Percentiles rank a stretch among this genome's conserved stretches.
These are phyloP conservation scores for Phalaenopsis aphrodite DNA, from an alignment of 106 monocot genomes.

Conservation along the genomic window DNA sequence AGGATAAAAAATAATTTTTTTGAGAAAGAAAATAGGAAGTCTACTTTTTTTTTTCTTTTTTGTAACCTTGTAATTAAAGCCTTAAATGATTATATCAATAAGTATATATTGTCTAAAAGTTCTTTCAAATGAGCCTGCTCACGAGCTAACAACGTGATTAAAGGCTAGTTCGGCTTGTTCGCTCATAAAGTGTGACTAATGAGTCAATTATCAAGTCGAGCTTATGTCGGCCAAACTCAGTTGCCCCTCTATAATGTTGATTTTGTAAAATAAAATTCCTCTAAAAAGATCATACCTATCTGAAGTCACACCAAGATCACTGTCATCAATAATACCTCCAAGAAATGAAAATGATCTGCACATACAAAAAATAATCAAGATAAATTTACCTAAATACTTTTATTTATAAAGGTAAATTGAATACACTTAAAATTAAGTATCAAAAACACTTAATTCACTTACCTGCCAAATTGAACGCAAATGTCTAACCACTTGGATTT, in stretches of 20 bases:
- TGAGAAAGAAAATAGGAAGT: too few species aligned
- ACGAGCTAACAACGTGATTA: too few species aligned
- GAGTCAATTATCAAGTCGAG: too few species aligned
- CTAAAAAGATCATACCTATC: not conserved
- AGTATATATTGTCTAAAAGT: too few species aligned
- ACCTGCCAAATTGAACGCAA: not conserved
- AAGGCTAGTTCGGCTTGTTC: too few species aligned
- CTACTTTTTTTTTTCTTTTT: too few species aligned
- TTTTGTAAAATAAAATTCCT: not conserved
- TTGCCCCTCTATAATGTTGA: not conserved
- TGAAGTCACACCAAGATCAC: not conserved
- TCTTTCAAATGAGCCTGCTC: too few species aligned
- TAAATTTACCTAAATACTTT: not conserved
- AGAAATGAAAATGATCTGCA: constrained; percentile 2
- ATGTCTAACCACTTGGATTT: not conserved
- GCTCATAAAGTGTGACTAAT: too few species aligned
- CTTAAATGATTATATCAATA: too few species aligned
- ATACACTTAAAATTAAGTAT: not conserved
- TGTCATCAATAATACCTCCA: not conserved
- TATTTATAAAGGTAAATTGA: not conserved
- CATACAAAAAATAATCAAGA: not conserved
- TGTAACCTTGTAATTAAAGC: too few species aligned
- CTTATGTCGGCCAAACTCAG: too few species aligned
- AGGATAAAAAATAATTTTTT: too few species aligned
- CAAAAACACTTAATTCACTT: not conserved